phyloP scores from a whole-genome alignment of 805 yeast genomes.

The Kodamaea hsintzibuensis region DNA sequence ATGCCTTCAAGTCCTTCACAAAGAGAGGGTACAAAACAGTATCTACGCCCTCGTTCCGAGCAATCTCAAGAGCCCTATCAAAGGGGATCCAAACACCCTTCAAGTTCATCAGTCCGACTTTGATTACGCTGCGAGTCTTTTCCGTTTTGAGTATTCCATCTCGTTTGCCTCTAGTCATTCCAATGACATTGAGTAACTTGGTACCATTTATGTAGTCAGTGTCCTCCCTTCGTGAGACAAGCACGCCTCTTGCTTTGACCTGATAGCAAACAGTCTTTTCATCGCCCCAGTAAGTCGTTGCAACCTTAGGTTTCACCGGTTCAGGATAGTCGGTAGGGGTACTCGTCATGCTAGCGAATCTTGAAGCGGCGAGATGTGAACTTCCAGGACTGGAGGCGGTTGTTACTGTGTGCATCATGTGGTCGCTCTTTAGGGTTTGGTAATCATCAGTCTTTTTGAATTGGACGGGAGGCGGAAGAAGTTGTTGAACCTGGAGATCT shows the following conservation, averaged over 20 bases:
- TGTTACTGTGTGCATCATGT: background rate
- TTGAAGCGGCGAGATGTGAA: background rate
- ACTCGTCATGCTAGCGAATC: background rate
- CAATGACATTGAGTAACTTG: constrained; percentile 38
- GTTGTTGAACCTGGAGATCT: background rate
- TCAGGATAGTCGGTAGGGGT: constrained; percentile 12
- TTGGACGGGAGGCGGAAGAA: background rate
- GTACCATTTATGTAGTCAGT: constrained; percentile 39
- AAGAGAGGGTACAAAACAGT: constrained; percentile 34
- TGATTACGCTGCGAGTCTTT: constrained; percentile 27
- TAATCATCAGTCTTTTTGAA: background rate
- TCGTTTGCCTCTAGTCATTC: constrained; percentile 41
- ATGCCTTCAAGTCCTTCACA: constrained; percentile 30
- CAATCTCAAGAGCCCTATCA: constrained; percentile 39
- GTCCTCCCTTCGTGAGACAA: constrained; percentile 39
- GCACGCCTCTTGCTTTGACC: constrained; percentile 32
- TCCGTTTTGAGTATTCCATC: constrained; percentile 42
- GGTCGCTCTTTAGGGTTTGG: background rate
- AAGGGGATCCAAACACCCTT: constrained; percentile 46
- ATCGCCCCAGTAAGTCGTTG: constrained; percentile 40
- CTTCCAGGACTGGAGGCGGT: background rate
- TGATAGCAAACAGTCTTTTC: constrained; percentile 40
- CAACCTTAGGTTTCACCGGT: constrained; percentile 32
- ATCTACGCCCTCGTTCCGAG: constrained; percentile 41
- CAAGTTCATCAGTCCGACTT: constrained; percentile 40